Evolutionary conservation across 306 rosid species (phyloP).

Genomic region (Acmispon strigosus): DNA sequence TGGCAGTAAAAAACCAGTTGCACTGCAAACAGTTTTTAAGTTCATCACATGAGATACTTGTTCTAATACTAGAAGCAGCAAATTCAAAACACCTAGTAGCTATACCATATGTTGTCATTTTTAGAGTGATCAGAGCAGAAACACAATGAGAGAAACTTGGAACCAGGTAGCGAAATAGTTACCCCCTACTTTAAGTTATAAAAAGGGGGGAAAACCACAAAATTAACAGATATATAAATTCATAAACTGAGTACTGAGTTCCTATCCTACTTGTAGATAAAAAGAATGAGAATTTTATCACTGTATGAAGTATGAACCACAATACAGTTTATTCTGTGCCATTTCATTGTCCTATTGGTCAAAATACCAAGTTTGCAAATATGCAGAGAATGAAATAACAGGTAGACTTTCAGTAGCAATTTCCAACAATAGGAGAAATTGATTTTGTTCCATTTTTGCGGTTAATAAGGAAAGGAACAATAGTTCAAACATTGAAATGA

Average conservation of each 20-base stretch:
- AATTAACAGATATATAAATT: neutral
- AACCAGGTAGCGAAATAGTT: neutral
- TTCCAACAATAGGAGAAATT: too few species aligned
- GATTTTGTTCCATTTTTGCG: too few species aligned
- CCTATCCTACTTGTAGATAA: neutral
- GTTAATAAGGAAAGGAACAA: too few species aligned
- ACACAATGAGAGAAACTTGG: neutral
- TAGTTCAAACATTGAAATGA: too few species aligned
- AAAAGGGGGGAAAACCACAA: neutral
- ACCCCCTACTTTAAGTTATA: neutral
- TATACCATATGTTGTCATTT: neutral
- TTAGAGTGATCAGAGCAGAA: neutral
- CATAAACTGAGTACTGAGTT: neutral
- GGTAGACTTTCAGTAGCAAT: too few species aligned
- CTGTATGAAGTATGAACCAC: neutral
- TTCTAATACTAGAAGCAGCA: neutral
- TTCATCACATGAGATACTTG: neutral
- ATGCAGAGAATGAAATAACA: too few species aligned
- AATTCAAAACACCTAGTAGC: neutral
- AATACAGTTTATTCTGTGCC: too few species aligned
- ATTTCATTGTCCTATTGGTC: too few species aligned
- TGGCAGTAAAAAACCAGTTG: neutral
- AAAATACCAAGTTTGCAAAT: too few species aligned
- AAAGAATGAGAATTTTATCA: neutral
- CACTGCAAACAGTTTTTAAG: neutral